Evolutionary conservation across 768 basidiomycete species (phyloP), one percentile per base, ranked within the genome.

Genomic region (Lactarius sp.): DNA sequence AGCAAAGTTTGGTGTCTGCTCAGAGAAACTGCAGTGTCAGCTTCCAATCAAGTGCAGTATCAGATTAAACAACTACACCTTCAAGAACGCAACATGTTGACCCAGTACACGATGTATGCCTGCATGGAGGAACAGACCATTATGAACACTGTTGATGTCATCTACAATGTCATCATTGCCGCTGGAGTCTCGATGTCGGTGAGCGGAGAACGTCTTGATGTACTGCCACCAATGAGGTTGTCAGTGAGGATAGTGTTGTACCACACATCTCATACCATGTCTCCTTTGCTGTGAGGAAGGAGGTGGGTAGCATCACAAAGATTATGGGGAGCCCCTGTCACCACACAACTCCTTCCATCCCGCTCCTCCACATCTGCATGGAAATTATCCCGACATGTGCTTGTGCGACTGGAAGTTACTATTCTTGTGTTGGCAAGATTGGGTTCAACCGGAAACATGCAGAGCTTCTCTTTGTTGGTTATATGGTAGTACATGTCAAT

Each of bases 1-100:
- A 9, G 54, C 54, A 56, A 56, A 56, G 41, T 56, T 56, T 2
- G 56, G 44, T 12, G 56, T 56, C 56, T 56, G 6, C 56, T 34
- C 56, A 46, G 44, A 46, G 42, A 33, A 46, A 4, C 27, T n/a
- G 22, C 22, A 27, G 22, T 27, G 18, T 56, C 33, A 34, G 18
- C 18, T 14, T 46, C 14, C 1, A 18, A 20, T 41, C 5, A 37
- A n/a, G 44, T 56, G 41, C 55, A 33, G 27, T 27, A 56, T 56
- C 33, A 56, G 52, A 34, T 46, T 10, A 18, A 46, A 46, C 20
- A 46, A 13, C 34, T 18, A 1, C 31, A 56, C 56, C 56, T 56
- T 56, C 16, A 56, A 46, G 8, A 44, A 3, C 0, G 33, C 56
- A 3, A 56, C 1, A 46, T 56, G 6, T 27, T 2, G 6, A 41